Conservation (phyloP, 768 basidiomycete species). For the Tricholoma flavovirens region DNA sequence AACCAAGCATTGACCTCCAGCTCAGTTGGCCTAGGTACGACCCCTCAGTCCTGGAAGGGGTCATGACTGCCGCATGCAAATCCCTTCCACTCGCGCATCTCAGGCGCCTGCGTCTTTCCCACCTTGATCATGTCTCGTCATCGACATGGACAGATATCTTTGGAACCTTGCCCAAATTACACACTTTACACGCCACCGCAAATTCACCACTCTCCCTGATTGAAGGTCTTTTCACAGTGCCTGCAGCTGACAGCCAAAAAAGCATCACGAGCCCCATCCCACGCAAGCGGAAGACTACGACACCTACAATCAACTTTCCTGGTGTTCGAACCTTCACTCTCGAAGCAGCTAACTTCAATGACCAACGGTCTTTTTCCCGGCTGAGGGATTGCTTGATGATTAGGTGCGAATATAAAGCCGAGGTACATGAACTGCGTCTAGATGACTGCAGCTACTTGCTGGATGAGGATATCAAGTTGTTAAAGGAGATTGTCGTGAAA, state of each 20-base stretch:
- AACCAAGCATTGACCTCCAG: conserved; percentile 13
- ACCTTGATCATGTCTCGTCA: conserved; percentile 13
- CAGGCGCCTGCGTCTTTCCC: conserved; percentile 17
- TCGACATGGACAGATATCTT: conserved; percentile 22
- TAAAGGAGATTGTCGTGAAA: conserved; percentile 24
- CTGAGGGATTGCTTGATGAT: conserved; percentile 23
- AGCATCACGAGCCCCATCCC: conserved; percentile 9
- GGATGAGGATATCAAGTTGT: conserved; percentile 15
- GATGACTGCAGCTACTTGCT: conserved; percentile 20
- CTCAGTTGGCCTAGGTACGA: conserved; percentile 19
- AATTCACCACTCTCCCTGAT: conserved; percentile 18
- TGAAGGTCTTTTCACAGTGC: conserved; percentile 19
- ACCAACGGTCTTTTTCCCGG: conserved; percentile 2
- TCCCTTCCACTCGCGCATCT: conserved; percentile 20
- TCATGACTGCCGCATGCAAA: conserved; percentile 19
- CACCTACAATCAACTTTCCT: conserved; percentile 22
- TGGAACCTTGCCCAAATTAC: conserved; percentile 22
- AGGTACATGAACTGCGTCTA: conserved; percentile 23
- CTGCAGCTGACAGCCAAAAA: conserved; percentile 7
- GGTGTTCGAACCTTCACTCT: conserved; percentile 20
- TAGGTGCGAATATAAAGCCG: conserved; percentile 25
- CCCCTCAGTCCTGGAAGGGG: conserved; percentile 7
- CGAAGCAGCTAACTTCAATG: conserved; percentile 19
- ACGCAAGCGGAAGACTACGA: conserved; percentile 8
- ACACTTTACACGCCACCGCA: conserved; percentile 19